Evolutionary conservation across 139 green algal species (phyloP), one percentile per base, ranked within the genome.

Genomic region (Zygnema cylindricum): DNA sequence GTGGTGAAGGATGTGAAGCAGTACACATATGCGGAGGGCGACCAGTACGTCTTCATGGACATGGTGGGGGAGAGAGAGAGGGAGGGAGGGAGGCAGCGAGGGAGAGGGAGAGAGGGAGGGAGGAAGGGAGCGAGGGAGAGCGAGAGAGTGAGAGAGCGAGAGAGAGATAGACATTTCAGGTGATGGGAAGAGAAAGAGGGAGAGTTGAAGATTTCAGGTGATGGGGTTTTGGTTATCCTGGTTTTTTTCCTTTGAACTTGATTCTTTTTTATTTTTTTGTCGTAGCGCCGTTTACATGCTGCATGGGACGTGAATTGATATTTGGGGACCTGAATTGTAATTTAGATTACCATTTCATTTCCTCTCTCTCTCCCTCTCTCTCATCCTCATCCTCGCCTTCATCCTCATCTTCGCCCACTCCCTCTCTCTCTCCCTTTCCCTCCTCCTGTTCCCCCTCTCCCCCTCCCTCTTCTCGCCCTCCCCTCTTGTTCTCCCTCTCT

Each of bases 1-100:
- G 90, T 91, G 76, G 23, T 69, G 36, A 90, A 90, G 63, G 85
- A 90, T 36, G 77, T 90, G 54, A 89, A 76, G 73, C 84, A 89
- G 86, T 82, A 55, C 81, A 91, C 86, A 36, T 91, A 89, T 54
- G 16, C 25, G 2, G 79, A 91, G 23, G 78, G 79, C 23, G 79
- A 91, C 32, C 25, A 69, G n/a, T 82, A 55, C 30, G 86, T 89
- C 0, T 89, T 91, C 42, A 91, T 91, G 86, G 79, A 90, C 78
- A 89, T 89, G 86, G 84, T 89, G 39, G 33, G 84, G 43, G 2
- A 11, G n/a, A n/a, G n/a, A n/a, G n/a, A n/a, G n/a, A n/a, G n/a
- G n/a, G n/a, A n/a, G n/a, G n/a, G n/a, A n/a, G n/a, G n/a, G n/a
- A n/a, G n/a, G n/a, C n/a, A n/a, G n/a, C n/a, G n/a, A n/a, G n/a